Base-by-base conservation (phyloP, 345 rosid species). In the Gynandropsis gynandra region DNA sequence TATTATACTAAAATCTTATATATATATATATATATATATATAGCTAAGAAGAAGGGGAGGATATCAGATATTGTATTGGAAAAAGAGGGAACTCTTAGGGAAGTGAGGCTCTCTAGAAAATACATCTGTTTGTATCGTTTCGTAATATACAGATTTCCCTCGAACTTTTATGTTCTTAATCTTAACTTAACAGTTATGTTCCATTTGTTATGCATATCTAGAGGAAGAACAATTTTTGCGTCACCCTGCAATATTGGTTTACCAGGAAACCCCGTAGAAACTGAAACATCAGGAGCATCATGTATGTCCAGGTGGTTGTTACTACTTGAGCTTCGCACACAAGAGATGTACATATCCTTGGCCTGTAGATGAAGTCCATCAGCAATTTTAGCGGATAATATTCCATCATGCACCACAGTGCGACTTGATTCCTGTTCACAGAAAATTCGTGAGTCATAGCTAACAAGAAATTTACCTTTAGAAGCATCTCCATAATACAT, bases 181-280 rank as follows among this genome's bases (percentile, higher is more conserved):
- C n/a, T n/a, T n/a, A n/a, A n/a, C n/a, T n/a, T n/a, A n/a, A n/a
- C n/a, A n/a, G 77, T 74, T 70, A 90, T 85, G 58, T 69, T 83
- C 79, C 88, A 56, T 70, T 81, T 93, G 50, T 76, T 79, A 17
- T 72, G 95, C 63, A 83, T 87, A 70, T 93, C 94, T 68, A 67
- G 50, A 1, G 97, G 97, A 56, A 93, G 82, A 59, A 83, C 53
- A 48, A 88, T 58, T 54, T 81, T 87, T 54, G 76, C 76, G 60
- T 72, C 80, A 58, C 81, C 77, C 53, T 69, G 81, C 59, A 61
- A 39, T 56, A 72, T 77, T 2, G 47, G 47, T 47, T 71, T 70
- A 64, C 74, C 63, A 58, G 54, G 57, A 70, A 57, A 42, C 52
- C 79, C 79, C 36, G 56, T 33, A 36, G 76, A 52, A 56, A 62